Percentiles rank a stretch among this genome's conserved stretches.
These are phyloP conservation scores for Neopestalotiopsis sp. DNA, from an alignment of 2,329 filamentous ascomycete species.

Conservation along the genomic window DNA sequence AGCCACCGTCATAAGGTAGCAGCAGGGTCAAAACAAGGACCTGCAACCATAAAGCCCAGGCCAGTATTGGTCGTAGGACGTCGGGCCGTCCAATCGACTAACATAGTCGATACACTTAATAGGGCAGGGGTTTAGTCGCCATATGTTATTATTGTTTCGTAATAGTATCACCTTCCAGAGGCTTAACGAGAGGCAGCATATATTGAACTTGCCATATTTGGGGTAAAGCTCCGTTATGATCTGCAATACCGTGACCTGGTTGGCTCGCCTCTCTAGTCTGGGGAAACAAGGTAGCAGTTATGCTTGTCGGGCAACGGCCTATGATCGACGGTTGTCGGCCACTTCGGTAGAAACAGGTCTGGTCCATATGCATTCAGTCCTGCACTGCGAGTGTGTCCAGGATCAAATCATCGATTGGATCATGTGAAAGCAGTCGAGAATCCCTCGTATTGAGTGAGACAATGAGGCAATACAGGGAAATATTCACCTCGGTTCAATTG, in stretches of 20 bases:
- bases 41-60: not conserved
- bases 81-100: slow-evolving; percentile 14
- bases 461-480: not conserved
- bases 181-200: slow-evolving; percentile 4
- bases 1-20: not conserved
- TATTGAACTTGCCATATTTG: slow-evolving; percentile 17
- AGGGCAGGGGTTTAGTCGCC: slow-evolving; percentile 12
- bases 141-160: slow-evolving; percentile 10
- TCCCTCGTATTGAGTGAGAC: not conserved
- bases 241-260: not conserved
- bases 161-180: slow-evolving; percentile 14
- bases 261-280: slow-evolving; percentile 10
- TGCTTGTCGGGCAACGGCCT: slow-evolving; percentile 5
- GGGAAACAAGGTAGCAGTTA: slow-evolving; percentile 8
- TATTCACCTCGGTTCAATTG: not conserved
- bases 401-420: slow-evolving; percentile 4
- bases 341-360: not conserved
- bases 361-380: not conserved
- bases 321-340: slow-evolving; percentile 13
- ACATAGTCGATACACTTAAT: not conserved
- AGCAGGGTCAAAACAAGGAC: not conserved
- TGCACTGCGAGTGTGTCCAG: not conserved
- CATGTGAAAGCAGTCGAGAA: not conserved
- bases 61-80: not conserved
- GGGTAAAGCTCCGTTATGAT: slow-evolving; percentile 9